These are phyloP conservation scores for Oehlia diaphana DNA, from an alignment of 192 early-diverging fungal species.

Conservation along the genomic window DNA sequence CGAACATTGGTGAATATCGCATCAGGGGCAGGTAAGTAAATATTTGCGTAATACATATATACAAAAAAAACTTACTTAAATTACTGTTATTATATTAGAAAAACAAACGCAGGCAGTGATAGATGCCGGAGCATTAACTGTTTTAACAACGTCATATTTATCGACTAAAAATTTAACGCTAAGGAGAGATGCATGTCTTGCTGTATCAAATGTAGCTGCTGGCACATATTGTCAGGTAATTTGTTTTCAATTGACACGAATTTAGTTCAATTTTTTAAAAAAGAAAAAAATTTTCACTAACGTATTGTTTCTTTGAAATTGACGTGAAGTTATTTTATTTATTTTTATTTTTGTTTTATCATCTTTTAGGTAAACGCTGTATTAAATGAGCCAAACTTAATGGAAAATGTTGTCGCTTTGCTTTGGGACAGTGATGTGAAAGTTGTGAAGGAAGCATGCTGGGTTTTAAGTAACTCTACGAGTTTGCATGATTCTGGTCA, in stretches of 20 bases:
- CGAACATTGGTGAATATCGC: slow-evolving; percentile 20
- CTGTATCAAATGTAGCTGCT: slow-evolving; percentile 17
- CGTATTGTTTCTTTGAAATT: neutral
- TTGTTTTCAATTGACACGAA: neutral
- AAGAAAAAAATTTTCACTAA: neutral
- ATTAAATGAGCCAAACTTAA: slow-evolving; percentile 3
- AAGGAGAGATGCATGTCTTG: slow-evolving; percentile 16
- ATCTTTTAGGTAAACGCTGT: neutral
- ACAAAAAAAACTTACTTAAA: neutral
- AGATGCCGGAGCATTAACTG: slow-evolving; percentile 20
- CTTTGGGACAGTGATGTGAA: slow-evolving; percentile 22
- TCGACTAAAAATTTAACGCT: slow-evolving; percentile 11
- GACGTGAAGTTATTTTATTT: neutral
- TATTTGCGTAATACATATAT: neutral
- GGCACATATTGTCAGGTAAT: slow-evolving; percentile 18
- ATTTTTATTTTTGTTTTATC: no score
- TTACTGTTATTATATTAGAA: neutral
- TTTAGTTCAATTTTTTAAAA: neutral
- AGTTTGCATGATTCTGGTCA: slow-evolving; percentile 11
- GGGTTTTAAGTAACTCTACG: slow-evolving; percentile 16
- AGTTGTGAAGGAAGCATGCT: slow-evolving; percentile 20
- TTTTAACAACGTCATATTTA: slow-evolving; percentile 14
- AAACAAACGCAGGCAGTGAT: slow-evolving; percentile 19
- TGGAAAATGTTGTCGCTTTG: slow-evolving; percentile 11
- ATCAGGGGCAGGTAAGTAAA: slow-evolving; percentile 11